phyloP scores from a whole-genome alignment of 805 yeast species.

The Cyberlindnera mrakii region DNA sequence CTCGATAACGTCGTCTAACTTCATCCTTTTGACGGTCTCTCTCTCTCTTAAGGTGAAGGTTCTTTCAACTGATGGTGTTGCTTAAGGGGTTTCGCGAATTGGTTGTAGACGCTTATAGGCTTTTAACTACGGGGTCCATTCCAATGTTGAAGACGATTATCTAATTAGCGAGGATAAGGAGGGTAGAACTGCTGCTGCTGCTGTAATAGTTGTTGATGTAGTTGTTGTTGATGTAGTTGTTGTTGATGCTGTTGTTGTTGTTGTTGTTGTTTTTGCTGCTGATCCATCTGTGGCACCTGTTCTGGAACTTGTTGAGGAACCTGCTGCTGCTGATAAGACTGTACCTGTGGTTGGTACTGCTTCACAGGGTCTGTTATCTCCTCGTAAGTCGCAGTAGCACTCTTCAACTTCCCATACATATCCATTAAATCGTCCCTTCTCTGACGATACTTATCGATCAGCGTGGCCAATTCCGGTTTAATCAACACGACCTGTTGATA shows the following conservation, averaged over 20 bases:
- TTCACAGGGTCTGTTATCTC: conserved; percentile 49
- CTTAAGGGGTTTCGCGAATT: too few species aligned
- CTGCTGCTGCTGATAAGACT: conserved; percentile 2
- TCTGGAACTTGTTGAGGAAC: conserved; percentile 3
- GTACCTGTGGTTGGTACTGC: conserved; percentile 16
- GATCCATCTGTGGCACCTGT: conserved; percentile 7
- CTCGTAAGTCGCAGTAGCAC: conserved; percentile 66
- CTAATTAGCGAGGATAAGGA: conserved; percentile 17
- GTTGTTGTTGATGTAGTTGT: conserved; percentile 32
- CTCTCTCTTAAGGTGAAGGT: neutral
- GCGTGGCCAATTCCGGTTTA: conserved; percentile 66
- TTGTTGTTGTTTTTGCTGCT: conserved; percentile 31
- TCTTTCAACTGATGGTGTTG: too few species aligned
- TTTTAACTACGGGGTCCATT: conserved; percentile 19
- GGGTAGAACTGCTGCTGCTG: conserved; percentile 31
- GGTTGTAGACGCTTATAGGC: conserved; percentile 13
- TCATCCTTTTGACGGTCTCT: neutral
- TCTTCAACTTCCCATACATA: conserved; percentile 62
- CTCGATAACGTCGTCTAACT: conserved; percentile 6
- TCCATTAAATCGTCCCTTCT: conserved; percentile 73
- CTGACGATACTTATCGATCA: conserved; percentile 71
- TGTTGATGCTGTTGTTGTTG: conserved; percentile 27
- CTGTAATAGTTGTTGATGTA: conserved; percentile 23
- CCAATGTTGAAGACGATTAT: neutral
- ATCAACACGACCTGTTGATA: conserved; percentile 69